Evolutionary conservation across 805 yeast species (phyloP).

Genomic region (Teunomyces barrocoloradensis): DNA sequence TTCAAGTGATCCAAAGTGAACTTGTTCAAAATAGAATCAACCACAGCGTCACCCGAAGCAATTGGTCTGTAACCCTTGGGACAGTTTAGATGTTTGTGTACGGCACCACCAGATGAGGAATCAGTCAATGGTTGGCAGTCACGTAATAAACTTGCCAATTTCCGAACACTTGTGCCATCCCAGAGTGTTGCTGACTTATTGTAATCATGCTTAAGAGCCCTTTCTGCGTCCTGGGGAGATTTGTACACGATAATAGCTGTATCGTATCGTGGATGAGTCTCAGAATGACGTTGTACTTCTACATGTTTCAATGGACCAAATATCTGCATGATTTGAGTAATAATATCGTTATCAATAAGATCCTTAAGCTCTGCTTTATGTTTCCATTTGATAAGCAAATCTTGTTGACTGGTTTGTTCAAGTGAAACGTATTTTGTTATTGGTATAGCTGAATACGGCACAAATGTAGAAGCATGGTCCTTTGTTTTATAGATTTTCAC

Average conservation of each 20-base stretch:
- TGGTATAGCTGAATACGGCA: slow-evolving; percentile 21
- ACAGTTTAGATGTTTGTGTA: background rate
- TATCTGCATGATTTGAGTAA: slow-evolving; percentile 40
- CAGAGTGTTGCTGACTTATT: slow-evolving; percentile 39
- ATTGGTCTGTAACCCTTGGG: background rate
- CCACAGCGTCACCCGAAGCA: background rate
- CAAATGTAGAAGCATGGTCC: slow-evolving; percentile 6
- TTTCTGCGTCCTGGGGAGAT: slow-evolving; percentile 21
- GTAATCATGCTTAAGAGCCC: slow-evolving; percentile 44
- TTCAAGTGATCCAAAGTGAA: slow-evolving; percentile 3
- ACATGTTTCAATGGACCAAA: slow-evolving; percentile 39
- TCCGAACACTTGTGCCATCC: slow-evolving; percentile 45
- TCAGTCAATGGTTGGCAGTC: slow-evolving; percentile 17
- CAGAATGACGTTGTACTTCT: slow-evolving; percentile 4
- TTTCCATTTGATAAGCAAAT: slow-evolving; percentile 46
- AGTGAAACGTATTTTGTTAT: slow-evolving; percentile 3
- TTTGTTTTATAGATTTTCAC: slow-evolving; percentile 3
- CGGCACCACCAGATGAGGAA: background rate
- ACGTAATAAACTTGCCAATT: slow-evolving; percentile 47
- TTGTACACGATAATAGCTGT: slow-evolving; percentile 36
- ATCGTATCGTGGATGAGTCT: slow-evolving; percentile 27
- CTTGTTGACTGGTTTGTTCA: slow-evolving; percentile 2
- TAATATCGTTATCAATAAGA: slow-evolving; percentile 27
- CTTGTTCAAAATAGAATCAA: slow-evolving; percentile 5
- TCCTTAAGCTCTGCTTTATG: slow-evolving; percentile 33